Evolutionary conservation across 768 basidiomycete species (phyloP).

Genomic region (Lenzites betulinus): DNA sequence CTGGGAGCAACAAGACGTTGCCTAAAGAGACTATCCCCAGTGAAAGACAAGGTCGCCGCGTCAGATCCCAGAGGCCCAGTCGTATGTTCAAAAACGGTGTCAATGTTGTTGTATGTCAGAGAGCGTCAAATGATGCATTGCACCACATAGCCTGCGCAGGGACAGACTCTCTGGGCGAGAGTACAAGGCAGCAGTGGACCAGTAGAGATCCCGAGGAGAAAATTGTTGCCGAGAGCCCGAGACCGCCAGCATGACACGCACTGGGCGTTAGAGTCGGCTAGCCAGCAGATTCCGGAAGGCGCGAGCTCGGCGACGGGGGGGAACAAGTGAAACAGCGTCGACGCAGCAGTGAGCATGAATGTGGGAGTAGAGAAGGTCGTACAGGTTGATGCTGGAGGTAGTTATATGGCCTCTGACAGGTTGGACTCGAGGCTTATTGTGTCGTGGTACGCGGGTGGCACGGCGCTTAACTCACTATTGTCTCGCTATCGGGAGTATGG

Average conservation of each 20-base stretch:
- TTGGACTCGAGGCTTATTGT: constrained; percentile 11
- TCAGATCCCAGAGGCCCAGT: neutral
- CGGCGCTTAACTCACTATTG: constrained; percentile 10
- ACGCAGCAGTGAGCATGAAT: neutral
- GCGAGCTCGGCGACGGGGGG: neutral
- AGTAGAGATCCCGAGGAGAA: neutral
- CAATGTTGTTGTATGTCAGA: neutral
- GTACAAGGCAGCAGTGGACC: constrained; percentile 5
- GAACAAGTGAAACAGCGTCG: neutral
- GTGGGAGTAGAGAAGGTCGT: neutral
- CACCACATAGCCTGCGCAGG: neutral
- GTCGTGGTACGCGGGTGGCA: constrained; percentile 11
- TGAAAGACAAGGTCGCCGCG: constrained; percentile 14
- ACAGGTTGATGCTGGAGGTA: neutral
- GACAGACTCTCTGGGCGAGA: neutral
- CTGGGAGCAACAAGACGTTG: neutral
- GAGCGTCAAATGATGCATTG: constrained; percentile 5
- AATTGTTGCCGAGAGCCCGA: neutral
- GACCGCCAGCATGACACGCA: too few species aligned
- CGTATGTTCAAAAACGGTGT: too few species aligned
- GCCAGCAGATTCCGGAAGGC: too few species aligned
- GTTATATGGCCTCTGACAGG: constrained; percentile 9
- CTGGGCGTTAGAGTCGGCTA: too few species aligned
- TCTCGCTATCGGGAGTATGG: constrained; percentile 12
- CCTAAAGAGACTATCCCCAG: neutral